phyloP scores from a whole-genome alignment of 2,329 filamentous ascomycete genomes.

The Zopfia rhizophila region DNA sequence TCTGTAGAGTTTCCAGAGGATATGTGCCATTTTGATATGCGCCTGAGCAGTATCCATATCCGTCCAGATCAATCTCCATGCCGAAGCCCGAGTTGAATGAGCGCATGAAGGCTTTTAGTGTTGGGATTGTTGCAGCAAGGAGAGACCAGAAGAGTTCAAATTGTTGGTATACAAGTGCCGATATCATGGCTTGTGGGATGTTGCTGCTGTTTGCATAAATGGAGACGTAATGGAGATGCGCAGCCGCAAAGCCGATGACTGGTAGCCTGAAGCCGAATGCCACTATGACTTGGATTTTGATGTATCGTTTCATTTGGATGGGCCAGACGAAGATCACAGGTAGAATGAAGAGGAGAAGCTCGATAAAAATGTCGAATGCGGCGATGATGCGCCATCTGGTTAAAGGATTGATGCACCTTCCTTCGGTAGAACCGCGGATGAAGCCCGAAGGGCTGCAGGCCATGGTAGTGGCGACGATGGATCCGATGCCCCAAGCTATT shows the following conservation, averaged over 20 bases:
- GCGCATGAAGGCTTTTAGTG: constrained; percentile 39
- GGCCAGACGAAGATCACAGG: constrained; percentile 34
- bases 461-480: constrained; percentile 29
- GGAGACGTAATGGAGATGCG: constrained; percentile 27
- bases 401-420: constrained; percentile 15
- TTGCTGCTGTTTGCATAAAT: constrained; percentile 27
- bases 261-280: constrained; percentile 39
- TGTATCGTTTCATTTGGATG: constrained; percentile 38
- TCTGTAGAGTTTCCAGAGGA: constrained; percentile 8
- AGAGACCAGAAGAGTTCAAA: constrained; percentile 40
- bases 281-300: constrained; percentile 37
- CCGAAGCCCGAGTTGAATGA: constrained; percentile 26
- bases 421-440: background rate
- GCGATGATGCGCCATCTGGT: constrained; percentile 36
- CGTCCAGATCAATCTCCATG: constrained; percentile 24
- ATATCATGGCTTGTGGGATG: constrained; percentile 15
- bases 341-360: constrained; percentile 32
- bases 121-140: constrained; percentile 40
- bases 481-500: constrained; percentile 35
- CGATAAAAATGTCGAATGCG: constrained; percentile 35
- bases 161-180: constrained; percentile 38
- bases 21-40: constrained; percentile 7
- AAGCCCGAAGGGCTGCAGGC: constrained; percentile 16
- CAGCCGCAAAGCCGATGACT: constrained; percentile 17
- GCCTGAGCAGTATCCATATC: constrained; percentile 8